Percentiles rank a stretch among this genome's conserved stretches.
These are phyloP conservation scores for Durotheca rogersii DNA, from an alignment of 495 filamentous ascomycete species.

Conservation along the genomic window DNA sequence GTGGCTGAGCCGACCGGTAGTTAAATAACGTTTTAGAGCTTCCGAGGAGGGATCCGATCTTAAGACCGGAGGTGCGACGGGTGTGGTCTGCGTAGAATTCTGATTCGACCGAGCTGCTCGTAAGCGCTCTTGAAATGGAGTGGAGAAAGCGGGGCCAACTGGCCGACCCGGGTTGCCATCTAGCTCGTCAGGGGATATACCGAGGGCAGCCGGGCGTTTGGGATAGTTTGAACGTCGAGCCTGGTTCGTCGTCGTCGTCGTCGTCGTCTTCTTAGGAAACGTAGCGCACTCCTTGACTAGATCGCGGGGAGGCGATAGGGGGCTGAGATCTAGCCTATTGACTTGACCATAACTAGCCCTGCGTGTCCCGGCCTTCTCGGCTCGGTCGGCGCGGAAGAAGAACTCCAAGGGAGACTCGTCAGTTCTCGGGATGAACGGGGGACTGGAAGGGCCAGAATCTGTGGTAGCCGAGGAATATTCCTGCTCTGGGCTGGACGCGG, in stretches of 20 bases:
- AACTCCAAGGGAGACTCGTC: slow-evolving; percentile 81
- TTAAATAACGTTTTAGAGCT: slow-evolving; percentile 44
- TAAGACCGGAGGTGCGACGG: slow-evolving; percentile 5
- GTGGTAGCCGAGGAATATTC: slow-evolving; percentile 43
- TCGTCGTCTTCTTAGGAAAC: slow-evolving; percentile 30
- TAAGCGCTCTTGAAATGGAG: slow-evolving; percentile 66
- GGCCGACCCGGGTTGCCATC: slow-evolving; percentile 54
- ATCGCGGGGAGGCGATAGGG: slow-evolving; percentile 36
- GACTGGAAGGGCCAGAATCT: slow-evolving; percentile 44
- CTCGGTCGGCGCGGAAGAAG: slow-evolving; percentile 82
- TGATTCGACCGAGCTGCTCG: slow-evolving; percentile 49
- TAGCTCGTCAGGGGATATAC: slow-evolving; percentile 67
- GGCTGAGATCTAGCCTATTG: slow-evolving; percentile 26
- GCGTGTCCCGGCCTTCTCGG: slow-evolving; percentile 64
- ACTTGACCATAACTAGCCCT: slow-evolving; percentile 48
- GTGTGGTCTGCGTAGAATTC: slow-evolving; percentile 24
- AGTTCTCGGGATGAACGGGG: slow-evolving; percentile 30
- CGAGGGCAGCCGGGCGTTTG: slow-evolving; percentile 46
- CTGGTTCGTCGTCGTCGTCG: slow-evolving; percentile 21
- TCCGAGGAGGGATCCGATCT: slow-evolving; percentile 28
- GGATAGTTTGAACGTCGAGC: slow-evolving; percentile 30
- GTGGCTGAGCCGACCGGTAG: slow-evolving; percentile 28
- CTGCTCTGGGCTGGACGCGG: slow-evolving; percentile 31
- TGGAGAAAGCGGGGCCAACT: slow-evolving; percentile 65
- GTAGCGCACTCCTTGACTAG: slow-evolving; percentile 42